A percentile compares a stretch with the other conserved stretches of the same genome.
Evolutionary conservation across 2,329 filamentous ascomycete species (phyloP).

Genomic region (Stachybotrys chartarum): DNA sequence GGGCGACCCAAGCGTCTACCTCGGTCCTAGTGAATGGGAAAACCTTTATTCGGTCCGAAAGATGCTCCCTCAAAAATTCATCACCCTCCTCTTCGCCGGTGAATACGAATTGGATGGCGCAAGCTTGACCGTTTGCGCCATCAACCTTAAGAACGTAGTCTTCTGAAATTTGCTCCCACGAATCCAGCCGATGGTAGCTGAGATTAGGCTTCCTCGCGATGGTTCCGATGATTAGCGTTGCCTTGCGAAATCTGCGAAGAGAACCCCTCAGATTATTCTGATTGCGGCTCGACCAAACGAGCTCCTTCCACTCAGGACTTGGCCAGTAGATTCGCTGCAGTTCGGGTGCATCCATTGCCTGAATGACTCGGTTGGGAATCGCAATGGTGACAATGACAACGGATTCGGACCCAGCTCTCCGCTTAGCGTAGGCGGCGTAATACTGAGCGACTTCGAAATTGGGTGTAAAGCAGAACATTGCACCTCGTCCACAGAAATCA

Average conservation of each 20-base stretch:
- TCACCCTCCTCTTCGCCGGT: conserved; percentile 2
- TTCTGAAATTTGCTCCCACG: conserved; percentile 4
- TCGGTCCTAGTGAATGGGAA: too few species aligned
- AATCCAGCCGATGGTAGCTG: not conserved
- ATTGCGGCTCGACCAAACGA: conserved; percentile 5
- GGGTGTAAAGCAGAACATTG: conserved; percentile 7
- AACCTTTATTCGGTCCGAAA: too few species aligned
- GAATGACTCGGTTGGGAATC: conserved; percentile 5
- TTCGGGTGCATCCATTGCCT: conserved; percentile 1
- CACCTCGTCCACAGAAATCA: conserved; percentile 4
- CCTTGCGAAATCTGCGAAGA: conserved; percentile 5
- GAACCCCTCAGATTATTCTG: not conserved
- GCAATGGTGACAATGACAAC: conserved; percentile 7
- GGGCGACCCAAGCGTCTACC: too few species aligned
- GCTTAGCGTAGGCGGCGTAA: conserved; percentile 10
- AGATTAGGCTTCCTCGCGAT: conserved; percentile 3
- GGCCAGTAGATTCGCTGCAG: conserved; percentile 5
- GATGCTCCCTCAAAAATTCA: too few species aligned
- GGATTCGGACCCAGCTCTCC: conserved; percentile 4
- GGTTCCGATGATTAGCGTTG: conserved; percentile 7
- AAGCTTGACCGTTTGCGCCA: not conserved
- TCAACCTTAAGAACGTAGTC: conserved; percentile 1
- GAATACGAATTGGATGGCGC: conserved; percentile 6
- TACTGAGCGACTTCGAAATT: conserved; percentile 7
- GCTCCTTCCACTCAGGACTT: conserved; percentile 7